phyloP scores from a whole-genome alignment of 1,139 yeast genomes.

The Casaregolazyma suthepensis region DNA sequence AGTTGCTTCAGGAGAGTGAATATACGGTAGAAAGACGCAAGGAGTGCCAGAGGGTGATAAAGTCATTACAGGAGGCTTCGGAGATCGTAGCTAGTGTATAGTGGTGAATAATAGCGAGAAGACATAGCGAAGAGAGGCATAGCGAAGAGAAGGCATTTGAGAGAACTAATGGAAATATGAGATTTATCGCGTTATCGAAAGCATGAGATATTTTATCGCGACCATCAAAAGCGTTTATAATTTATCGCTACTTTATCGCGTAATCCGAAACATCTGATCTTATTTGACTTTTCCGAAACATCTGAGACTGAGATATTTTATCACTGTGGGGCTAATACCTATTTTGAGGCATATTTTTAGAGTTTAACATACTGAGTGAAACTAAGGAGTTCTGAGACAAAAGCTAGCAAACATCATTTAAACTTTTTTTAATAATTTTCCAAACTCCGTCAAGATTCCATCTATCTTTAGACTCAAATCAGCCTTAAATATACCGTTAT shows the following conservation, averaged over 20 bases:
- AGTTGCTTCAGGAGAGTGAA: conserved; percentile 86
- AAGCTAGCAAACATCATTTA: neutral
- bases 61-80: conserved; percentile 79
- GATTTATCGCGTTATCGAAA: no score
- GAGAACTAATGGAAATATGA: no score
- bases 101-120: neutral
- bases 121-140: no score
- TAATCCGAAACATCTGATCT: no score
- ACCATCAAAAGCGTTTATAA: no score
- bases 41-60: conserved; percentile 93
- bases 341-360: neutral
- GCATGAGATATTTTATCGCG: no score
- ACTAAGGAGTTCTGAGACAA: neutral
- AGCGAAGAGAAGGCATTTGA: no score
- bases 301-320: no score
- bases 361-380: neutral
- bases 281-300: no score
- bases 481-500: no score
- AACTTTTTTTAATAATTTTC: neutral
- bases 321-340: neutral
- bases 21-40: conserved; percentile 89
- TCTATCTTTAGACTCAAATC: neutral
- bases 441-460: neutral
- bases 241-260: no score
- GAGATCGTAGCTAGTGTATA: conserved; percentile 85